These are phyloP conservation scores for Stemphylium beticola DNA, from an alignment of 2,329 filamentous ascomycete genomes.

Conservation along the genomic window DNA sequence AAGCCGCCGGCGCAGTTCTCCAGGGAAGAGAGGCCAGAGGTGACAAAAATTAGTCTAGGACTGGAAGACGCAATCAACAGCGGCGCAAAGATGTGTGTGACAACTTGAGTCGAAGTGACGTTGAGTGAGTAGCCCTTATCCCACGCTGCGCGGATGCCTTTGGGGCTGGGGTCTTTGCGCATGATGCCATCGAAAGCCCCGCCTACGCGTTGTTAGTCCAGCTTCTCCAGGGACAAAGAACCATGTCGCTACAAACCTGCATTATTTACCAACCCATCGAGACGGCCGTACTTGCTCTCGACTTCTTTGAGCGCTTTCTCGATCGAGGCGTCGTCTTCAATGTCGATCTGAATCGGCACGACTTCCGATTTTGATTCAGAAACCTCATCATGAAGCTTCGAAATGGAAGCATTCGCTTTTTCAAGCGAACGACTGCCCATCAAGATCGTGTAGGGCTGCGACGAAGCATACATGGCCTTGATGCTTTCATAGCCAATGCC, in stretches of 20 bases:
- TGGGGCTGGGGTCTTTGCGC: conserved; percentile 24
- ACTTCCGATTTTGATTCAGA: conserved; percentile 53
- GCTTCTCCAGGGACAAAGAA: background rate
- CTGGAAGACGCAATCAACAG: conserved; percentile 46
- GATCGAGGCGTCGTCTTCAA: conserved; percentile 62
- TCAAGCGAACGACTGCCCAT: conserved; percentile 60
- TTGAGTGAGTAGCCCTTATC: conserved; percentile 49
- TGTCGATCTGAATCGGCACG: conserved; percentile 59
- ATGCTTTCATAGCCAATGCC: conserved; percentile 66
- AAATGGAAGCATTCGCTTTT: conserved; percentile 54
- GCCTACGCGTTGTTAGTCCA: conserved; percentile 48
- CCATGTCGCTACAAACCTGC: conserved; percentile 50
- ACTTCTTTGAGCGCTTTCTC: conserved; percentile 54
- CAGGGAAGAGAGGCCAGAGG: conserved; percentile 52
- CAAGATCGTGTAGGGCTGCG: conserved; percentile 60
- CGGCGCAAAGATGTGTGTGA: conserved; percentile 46
- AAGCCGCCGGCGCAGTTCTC: conserved; percentile 33
- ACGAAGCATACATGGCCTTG: conserved; percentile 59
- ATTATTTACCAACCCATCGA: conserved; percentile 66
- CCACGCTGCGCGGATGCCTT: conserved; percentile 47
- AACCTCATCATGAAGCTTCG: conserved; percentile 50
- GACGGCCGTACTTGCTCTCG: conserved; percentile 48
- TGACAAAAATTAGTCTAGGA: conserved; percentile 50
- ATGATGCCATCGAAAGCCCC: conserved; percentile 53
- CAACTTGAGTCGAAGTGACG: conserved; percentile 48